These are phyloP conservation scores for Telfairia occidentalis DNA, from an alignment of 331 rosid species.

Conservation along the genomic window DNA sequence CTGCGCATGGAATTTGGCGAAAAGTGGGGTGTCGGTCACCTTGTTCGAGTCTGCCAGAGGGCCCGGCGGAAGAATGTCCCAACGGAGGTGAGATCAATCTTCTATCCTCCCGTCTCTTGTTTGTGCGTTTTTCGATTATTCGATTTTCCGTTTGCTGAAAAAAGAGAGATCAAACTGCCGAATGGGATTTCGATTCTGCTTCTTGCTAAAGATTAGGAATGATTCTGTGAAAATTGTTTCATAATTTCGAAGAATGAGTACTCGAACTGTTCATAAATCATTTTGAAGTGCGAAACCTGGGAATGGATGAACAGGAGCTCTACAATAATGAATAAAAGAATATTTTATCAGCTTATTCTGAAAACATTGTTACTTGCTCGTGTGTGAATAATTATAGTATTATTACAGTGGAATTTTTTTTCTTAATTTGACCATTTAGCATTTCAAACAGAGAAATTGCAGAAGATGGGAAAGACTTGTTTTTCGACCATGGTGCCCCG, in stretches of 20 bases:
- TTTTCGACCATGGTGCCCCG: slow-evolving; percentile 87
- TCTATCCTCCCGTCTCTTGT: slow-evolving; percentile 6
- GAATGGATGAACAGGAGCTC: not conserved
- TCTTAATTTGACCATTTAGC: slow-evolving; percentile 11
- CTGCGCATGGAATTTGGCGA: slow-evolving; percentile 72
- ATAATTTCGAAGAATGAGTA: not conserved
- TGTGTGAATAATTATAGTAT: not conserved
- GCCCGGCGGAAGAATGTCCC: slow-evolving; percentile 94
- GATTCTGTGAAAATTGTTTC: not conserved
- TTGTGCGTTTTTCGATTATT: not conserved
- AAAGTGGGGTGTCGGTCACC: slow-evolving; percentile 62
- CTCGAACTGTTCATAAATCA: not conserved
- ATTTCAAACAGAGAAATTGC: slow-evolving; percentile 43
- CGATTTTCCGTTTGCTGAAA: not conserved
- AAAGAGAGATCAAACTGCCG: not conserved
- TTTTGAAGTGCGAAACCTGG: not conserved
- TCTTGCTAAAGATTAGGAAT: not conserved
- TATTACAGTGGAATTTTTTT: not conserved
- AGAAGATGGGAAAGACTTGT: slow-evolving; percentile 74
- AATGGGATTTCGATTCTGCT: not conserved
- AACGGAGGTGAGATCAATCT: slow-evolving; percentile 43
- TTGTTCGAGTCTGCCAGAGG: slow-evolving; percentile 88
- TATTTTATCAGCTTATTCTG: not conserved
- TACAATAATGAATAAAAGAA: not conserved
- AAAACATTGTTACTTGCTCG: not conserved